Evolutionary conservation across 1,284 basidiomycete genomes (phyloP).

Genomic region (Takashimella koratensis): DNA sequence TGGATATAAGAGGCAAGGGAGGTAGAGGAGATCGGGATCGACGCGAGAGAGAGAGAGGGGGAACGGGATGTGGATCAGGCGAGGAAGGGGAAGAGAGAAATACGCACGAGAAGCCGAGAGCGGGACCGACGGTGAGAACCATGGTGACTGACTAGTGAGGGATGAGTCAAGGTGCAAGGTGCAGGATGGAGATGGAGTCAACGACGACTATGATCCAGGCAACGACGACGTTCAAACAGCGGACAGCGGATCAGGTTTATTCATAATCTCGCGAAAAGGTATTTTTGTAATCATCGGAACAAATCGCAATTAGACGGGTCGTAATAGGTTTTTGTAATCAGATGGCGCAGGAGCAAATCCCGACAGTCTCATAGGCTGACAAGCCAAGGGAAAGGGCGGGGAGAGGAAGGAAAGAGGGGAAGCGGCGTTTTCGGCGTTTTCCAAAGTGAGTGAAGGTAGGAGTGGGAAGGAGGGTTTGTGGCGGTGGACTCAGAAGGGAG

Average conservation of each 20-base stretch:
- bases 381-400: neutral
- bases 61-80: neutral
- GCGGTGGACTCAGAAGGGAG: neutral
- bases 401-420: neutral
- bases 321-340: too few relatives aligned
- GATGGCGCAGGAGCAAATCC: too few relatives aligned
- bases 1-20: neutral
- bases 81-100: neutral
- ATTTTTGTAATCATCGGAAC: too few relatives aligned
- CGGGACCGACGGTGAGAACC: slow-evolving; percentile 60
- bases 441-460: neutral
- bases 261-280: too few relatives aligned
- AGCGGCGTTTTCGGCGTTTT: neutral
- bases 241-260: too few relatives aligned
- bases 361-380: too few relatives aligned
- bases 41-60: neutral
- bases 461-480: neutral
- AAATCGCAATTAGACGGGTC: too few relatives aligned
- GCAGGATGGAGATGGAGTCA: too few relatives aligned
- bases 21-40: neutral
- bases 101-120: slow-evolving; percentile 61
- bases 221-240: too few relatives aligned
- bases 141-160: slow-evolving; percentile 32
- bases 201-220: too few relatives aligned
- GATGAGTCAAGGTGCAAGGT: slow-evolving; percentile 1